phyloP scores from a whole-genome alignment of 2,329 filamentous ascomycete species.

The Myrmaecium sp. region DNA sequence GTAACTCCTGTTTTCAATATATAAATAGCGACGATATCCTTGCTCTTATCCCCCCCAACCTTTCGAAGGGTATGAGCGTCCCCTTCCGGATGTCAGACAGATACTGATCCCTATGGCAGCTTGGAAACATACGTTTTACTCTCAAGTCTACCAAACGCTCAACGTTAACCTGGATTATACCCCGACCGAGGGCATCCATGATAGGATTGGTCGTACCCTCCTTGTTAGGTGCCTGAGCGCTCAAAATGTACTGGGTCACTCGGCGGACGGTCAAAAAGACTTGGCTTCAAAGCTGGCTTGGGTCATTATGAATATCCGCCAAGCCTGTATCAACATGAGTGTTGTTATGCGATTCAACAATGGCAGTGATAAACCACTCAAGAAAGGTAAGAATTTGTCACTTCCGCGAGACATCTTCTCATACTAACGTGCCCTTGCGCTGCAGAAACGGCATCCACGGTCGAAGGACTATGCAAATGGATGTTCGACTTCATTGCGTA shows the following conservation, averaged over 20 bases:
- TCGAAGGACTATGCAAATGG: conserved; percentile 67
- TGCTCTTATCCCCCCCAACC: conserved; percentile 19
- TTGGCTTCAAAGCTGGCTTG: conserved; percentile 60
- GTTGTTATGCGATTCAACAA: conserved; percentile 3
- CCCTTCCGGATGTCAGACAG: not conserved
- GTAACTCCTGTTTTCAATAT: conserved; percentile 26
- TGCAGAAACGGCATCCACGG: conserved; percentile 55
- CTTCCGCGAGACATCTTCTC: conserved; percentile 9
- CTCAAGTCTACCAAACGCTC: conserved; percentile 39
- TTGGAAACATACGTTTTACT: conserved; percentile 34
- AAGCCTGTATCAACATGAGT: conserved; percentile 1
- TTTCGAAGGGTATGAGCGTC: conserved; percentile 3
- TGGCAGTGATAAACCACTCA: conserved; percentile 1
- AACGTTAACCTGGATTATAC: conserved; percentile 58
- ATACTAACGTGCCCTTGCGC: conserved; percentile 5
- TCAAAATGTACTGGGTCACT: conserved; percentile 61
- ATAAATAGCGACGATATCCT: conserved; percentile 33
- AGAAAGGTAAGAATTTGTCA: conserved; percentile 1
- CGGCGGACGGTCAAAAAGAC: conserved; percentile 37
- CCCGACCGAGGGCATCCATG: conserved; percentile 49
- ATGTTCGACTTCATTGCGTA: conserved; percentile 47
- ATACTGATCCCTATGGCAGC: conserved; percentile 6
- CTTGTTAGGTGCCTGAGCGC: conserved; percentile 63
- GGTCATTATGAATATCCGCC: conserved; percentile 48
- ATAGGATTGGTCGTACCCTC: conserved; percentile 10